phyloP scores from a whole-genome alignment of 495 filamentous ascomycete genomes.

The Penicillium atrosanguineum region DNA sequence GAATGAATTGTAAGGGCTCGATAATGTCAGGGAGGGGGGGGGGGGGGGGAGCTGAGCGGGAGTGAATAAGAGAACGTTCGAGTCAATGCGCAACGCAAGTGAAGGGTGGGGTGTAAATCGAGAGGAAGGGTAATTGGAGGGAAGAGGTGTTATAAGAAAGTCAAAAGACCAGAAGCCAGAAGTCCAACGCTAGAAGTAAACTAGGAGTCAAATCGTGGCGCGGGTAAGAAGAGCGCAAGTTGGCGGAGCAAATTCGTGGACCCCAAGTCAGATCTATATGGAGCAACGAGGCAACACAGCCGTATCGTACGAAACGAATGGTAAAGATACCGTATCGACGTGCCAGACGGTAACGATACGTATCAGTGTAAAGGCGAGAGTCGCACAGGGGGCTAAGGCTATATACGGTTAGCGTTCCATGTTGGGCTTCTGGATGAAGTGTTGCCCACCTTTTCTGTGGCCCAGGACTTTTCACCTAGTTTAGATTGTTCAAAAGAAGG shows the following conservation, averaged over 20 bases:
- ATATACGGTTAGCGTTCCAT: no score
- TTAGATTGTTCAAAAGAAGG: no score
- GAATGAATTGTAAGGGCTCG: no score
- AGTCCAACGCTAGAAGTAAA: background rate
- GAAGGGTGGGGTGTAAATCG: background rate
- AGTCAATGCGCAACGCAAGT: background rate
- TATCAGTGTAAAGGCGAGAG: background rate
- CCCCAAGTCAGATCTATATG: constrained; percentile 9
- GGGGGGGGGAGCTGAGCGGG: no score
- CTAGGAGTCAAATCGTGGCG: background rate
- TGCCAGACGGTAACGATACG: constrained; percentile 8
- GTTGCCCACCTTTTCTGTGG: no score
- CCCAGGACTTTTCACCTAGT: no score
- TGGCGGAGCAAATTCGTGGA: background rate
- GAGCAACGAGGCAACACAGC: background rate
- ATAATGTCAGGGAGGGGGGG: no score
- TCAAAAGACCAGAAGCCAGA: background rate
- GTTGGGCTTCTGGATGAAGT: no score
- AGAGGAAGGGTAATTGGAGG: background rate
- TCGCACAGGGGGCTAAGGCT: no score
- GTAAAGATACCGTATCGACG: constrained; percentile 2
- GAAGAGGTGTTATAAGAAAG: background rate
- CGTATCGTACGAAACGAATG: constrained; percentile 4
- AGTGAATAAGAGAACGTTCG: no score
- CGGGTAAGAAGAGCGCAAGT: constrained; percentile 4